Evolutionary conservation across 345 rosid species (phyloP), one percentile per base, ranked within the genome.

Genomic region (Syzygium grande): DNA sequence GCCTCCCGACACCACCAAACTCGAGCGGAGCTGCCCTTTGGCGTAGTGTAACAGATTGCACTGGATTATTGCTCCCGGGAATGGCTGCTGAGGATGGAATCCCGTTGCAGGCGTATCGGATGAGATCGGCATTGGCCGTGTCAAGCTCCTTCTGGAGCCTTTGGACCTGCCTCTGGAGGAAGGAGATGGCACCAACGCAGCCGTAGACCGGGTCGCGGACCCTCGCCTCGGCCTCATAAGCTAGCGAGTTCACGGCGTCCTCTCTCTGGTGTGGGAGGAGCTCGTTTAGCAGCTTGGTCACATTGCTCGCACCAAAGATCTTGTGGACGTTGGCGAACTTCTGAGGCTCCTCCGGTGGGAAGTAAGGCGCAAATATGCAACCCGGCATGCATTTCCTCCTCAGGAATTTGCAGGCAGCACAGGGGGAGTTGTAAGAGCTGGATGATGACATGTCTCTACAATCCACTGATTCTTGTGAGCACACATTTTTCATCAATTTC

Each of bases 301-400:
- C 98, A 84, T 97, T 97, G 92, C 99, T 96, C 78, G 99, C 99
- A 34, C 99, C 99, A 85, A 97, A 97, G 90, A 97, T 96, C 92
- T 97, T 97, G 96, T 97, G 99, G 79, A 97, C 98, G 85, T 96
- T 96, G 88, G 94, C 96, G 87, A 97, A 97, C 84, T 97, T 97
- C 90, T 97, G 99, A 65, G 99, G 98, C 91, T 97, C 99, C 91
- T 97, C 99, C 27, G 99, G 97, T 49, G 99, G 99, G 86, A 97
- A 97, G 87, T 97, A 96, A 34, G 99, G 99, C n/a, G 99, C 95
- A 83, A 97, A 97, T 38, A 96, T 93, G 96, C 99, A 97, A 19
- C 95, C 98, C 4, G 98, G 96, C 95, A 95, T 90, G 92, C 99
- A 97, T 90, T 96, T 97, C 90, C 99, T 93, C 89, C 98, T 92